phyloP scores from a whole-genome alignment of 192 early-diverging fungal species.

The Coemansia sp. region DNA sequence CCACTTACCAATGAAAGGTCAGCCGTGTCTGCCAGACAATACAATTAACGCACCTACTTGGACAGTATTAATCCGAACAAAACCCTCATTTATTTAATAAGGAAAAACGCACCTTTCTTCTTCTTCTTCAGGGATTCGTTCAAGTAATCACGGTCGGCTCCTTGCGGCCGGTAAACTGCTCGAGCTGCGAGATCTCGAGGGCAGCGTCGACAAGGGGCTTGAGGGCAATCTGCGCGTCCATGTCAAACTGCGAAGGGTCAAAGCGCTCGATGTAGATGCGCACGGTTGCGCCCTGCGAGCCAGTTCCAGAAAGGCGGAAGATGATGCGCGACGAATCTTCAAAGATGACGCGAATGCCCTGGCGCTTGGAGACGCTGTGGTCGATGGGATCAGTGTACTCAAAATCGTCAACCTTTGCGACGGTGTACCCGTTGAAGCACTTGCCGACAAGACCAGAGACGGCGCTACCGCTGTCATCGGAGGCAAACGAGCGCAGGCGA shows the following conservation, averaged over 20 bases:
- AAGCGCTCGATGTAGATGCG: slow-evolving; percentile 93
- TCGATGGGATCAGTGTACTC: slow-evolving; percentile 94
- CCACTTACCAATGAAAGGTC: too few relatives aligned
- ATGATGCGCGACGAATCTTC: slow-evolving; percentile 88
- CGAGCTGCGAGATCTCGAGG: slow-evolving; percentile 68
- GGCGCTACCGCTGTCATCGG: slow-evolving; percentile 33
- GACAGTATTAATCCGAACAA: too few relatives aligned
- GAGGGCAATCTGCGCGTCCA: slow-evolving; percentile 80
- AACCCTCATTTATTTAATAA: too few relatives aligned
- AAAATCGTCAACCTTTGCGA: slow-evolving; percentile 81
- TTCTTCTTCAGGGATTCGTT: too few relatives aligned
- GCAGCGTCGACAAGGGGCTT: slow-evolving; percentile 84
- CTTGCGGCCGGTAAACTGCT: slow-evolving; percentile 79
- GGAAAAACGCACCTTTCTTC: too few relatives aligned
- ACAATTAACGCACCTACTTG: too few relatives aligned
- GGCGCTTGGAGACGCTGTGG: slow-evolving; percentile 73
- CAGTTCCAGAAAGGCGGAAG: slow-evolving; percentile 90
- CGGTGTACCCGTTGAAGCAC: slow-evolving; percentile 53
- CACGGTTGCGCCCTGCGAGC: slow-evolving; percentile 92
- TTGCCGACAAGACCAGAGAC: slow-evolving; percentile 58
- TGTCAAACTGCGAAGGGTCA: slow-evolving; percentile 57
- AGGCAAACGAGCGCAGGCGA: slow-evolving; percentile 60
- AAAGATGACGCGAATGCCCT: slow-evolving; percentile 90
- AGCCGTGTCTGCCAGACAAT: too few relatives aligned
- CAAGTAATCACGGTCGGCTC: slow-evolving; percentile 89